Base-by-base conservation (phyloP, 306 rosid species). In the Casuarina cunninghamiana region DNA sequence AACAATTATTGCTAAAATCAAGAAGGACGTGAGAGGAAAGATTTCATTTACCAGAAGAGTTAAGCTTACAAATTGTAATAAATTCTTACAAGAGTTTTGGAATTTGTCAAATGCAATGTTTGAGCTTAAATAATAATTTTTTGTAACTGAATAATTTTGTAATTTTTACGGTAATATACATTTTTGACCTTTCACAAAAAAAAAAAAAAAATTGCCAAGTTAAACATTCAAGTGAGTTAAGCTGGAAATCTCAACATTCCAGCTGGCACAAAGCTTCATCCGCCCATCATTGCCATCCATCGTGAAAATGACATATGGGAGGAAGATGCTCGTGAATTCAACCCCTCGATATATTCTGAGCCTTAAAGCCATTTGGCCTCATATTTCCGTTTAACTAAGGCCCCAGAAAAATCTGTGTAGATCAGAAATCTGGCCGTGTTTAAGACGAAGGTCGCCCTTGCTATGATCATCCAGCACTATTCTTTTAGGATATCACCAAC, bases 241-340 rank as follows among this genome's bases (percentile, higher is more conserved):
- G 86, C 77, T 91, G 37, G 89, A 76, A 84, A 51, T 77, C 72
- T 87, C 26, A 83, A 80, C 68, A 66, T 89, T 85, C 96, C 97
- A 63, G 81, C 83, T 1, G 78, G 85, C 54, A 86, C 94, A 45
- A 88, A 91, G 49, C 84, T 93, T 13, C 74, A 13, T 76, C 5
- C 91, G 88, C 80, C 88, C 54, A 21, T 93, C 75, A 75, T 75
- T 12, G 89, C 81, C 38, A 82, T 85, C 57, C 94, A 91, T 72
- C 94, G 88, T 38, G 90, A 91, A 73, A 73, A 1, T 48, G 82
- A 80, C 60, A 69, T 91, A 6, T 91, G 97, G 94, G 97, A 93
- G 72, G 87, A 91, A 80, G 96, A 93, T 83, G 84, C 88, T 19
- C 61, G 83, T 5, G 38, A 82, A 35, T 91, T 93, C 80, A 91